phyloP scores from a whole-genome alignment of 257 asterid genomes.

The Dorcoceras hygrometricum region DNA sequence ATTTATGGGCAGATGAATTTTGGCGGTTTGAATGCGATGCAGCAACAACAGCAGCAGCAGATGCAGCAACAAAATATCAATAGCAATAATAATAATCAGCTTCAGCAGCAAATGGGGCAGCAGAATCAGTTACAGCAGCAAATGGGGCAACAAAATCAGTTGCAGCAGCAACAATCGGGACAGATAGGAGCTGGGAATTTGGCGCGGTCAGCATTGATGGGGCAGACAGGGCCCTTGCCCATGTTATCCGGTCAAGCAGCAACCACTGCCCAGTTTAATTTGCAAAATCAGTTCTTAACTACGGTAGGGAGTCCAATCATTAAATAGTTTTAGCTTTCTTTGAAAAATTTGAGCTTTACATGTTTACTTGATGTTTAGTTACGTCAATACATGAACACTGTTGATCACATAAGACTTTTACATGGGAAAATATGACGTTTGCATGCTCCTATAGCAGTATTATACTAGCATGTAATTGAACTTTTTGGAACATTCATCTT shows the following conservation, averaged over 20 bases:
- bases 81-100: constrained; percentile 28
- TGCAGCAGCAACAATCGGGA: constrained; percentile 46
- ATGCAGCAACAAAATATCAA: constrained; percentile 23
- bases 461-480: constrained; percentile 3
- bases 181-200: constrained; percentile 60
- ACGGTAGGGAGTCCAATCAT: constrained; percentile 48
- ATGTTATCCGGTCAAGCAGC: constrained; percentile 77
- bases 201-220: constrained; percentile 65
- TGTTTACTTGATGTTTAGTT: constrained; percentile 3
- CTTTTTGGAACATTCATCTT: neutral
- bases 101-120: constrained; percentile 29
- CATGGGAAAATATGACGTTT: constrained; percentile 20
- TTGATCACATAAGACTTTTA: neutral
- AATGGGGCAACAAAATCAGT: constrained; percentile 18
- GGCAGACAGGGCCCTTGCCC: constrained; percentile 74
- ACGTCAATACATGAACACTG: neutral
- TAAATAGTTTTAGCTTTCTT: constrained; percentile 8
- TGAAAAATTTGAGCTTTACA: constrained; percentile 2
- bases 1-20: constrained; percentile 79
- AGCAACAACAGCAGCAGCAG: constrained; percentile 37
- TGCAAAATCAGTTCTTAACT: constrained; percentile 67
- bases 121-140: constrained; percentile 29
- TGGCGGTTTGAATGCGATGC: constrained; percentile 44
- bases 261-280: constrained; percentile 66
- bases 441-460: neutral